These are phyloP conservation scores for Colletotrichum truncatum DNA, from an alignment of 2,329 filamentous ascomycete species.

Conservation along the genomic window DNA sequence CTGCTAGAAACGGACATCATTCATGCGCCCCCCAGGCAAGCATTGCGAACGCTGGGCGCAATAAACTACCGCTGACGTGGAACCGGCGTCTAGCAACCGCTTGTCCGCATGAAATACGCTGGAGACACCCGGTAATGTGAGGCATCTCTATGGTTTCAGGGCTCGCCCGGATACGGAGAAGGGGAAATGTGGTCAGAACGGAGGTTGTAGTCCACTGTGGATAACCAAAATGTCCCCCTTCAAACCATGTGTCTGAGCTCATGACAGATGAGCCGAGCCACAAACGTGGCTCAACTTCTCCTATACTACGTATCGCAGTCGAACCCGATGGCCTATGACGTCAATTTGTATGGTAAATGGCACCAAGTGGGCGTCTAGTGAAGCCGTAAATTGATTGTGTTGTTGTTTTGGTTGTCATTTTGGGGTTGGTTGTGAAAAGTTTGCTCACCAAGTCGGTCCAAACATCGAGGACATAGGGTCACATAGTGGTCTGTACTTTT, in stretches of 20 bases:
- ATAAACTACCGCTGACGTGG: conserved; percentile 6
- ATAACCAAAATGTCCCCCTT: not conserved
- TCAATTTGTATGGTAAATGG: not conserved
- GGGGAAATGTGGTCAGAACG: not conserved
- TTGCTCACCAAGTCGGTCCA: not conserved
- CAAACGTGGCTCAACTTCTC: not conserved
- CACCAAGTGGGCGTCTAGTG: not conserved
- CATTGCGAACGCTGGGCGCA: conserved; percentile 5
- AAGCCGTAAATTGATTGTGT: not conserved
- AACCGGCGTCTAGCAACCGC: conserved; percentile 16
- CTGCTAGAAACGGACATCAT: conserved; percentile 27
- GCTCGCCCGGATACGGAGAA: not conserved
- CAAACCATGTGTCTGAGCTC: not conserved
- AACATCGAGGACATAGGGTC: not conserved
- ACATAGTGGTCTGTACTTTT: not conserved
- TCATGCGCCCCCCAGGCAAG: conserved; percentile 20
- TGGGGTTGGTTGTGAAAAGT: not conserved
- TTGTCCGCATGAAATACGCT: conserved; percentile 27
- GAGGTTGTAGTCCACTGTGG: not conserved
- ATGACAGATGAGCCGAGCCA: not conserved
- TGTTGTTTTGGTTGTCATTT: not conserved
- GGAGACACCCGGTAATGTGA: conserved; percentile 6
- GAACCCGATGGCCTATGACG: not conserved
- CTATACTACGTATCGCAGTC: not conserved
- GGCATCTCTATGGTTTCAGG: conserved; percentile 20